Base-by-base conservation (phyloP, 371 early-diverging fungal genomes). In the Mucor mucedo region DNA sequence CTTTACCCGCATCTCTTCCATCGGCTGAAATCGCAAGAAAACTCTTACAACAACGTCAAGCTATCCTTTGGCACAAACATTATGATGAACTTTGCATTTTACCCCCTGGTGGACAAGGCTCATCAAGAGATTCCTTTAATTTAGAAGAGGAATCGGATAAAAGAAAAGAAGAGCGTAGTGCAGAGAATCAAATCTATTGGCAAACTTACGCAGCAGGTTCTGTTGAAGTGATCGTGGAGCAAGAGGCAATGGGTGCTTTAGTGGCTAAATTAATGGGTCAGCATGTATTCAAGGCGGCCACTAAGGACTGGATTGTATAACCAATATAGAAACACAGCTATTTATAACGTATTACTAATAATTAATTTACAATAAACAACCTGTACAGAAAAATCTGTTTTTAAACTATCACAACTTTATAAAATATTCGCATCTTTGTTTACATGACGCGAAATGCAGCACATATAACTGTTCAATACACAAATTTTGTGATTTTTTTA, bases 151-250 rank as follows among this genome's bases (percentile, higher is more conserved):
- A 47, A 47, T 47, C 5, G 8, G 28, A 50, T 16, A 45, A 47
- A 42, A 14, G 38, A 47, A 58, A 47, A 35, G 10, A 42, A 11
- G 29, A 57, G 32, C 10, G 50, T 33, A 32, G 66, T 21, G 65
- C 61, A 14, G 64, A 68, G 54, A 27, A 52, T 30, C 68, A 55
- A 21, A 49, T 74, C 0, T 72, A 55, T 41, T 66, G 67, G 79
- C 76, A 79, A 30, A 71, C 79, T 1, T 79, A 73, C 56, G 79
- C 79, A 14, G 76, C 79, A 27, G 79, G 76, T 2, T 62, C 72
- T 14, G 62, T 76, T 4, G 76, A 79, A 50, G 65, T 76, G 8
- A 69, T 79, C 6, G 33, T 63, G 5, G 75, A 76, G 35, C 70
- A 74, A 55, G 73, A 79, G 55, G 59, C 63, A 1, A 76, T 79